These are phyloP conservation scores for Calonectria pseudoreteaudii DNA, from an alignment of 2,329 filamentous ascomycete genomes.

Conservation along the genomic window DNA sequence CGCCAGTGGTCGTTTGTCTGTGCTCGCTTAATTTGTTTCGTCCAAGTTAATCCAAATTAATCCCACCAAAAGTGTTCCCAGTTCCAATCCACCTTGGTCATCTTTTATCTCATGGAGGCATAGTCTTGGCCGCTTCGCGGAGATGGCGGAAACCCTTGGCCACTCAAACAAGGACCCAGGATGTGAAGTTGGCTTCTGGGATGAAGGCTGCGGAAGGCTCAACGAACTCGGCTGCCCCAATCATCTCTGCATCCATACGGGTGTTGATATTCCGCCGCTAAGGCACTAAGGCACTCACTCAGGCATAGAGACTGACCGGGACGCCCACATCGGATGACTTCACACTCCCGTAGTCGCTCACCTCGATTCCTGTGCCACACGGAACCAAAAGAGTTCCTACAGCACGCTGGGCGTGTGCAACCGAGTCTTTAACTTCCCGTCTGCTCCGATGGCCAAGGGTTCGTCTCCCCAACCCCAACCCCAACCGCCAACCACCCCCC, in stretches of 20 bases:
- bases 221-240: background rate
- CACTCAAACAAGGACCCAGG: background rate
- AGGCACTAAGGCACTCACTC: background rate
- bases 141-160: background rate
- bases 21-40: conserved; percentile 10
- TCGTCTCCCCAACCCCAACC: background rate
- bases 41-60: conserved; percentile 2
- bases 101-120: background rate
- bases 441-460: background rate
- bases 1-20: background rate
- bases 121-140: background rate
- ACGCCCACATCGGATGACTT: background rate
- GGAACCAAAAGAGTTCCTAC: background rate
- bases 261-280: background rate
- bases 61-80: background rate
- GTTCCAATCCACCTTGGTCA: background rate
- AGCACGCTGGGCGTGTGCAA: conserved; percentile 6
- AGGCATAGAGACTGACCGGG: background rate
- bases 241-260: background rate
- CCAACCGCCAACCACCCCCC: no score
- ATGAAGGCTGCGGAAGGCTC: background rate
- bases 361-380: background rate
- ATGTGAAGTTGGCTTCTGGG: background rate
- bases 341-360: background rate
- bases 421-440: background rate